Percentiles rank a stretch among this genome's conserved stretches.
phyloP scores from a whole-genome alignment of 257 asterid species.

The Galeopsis tetrahit region DNA sequence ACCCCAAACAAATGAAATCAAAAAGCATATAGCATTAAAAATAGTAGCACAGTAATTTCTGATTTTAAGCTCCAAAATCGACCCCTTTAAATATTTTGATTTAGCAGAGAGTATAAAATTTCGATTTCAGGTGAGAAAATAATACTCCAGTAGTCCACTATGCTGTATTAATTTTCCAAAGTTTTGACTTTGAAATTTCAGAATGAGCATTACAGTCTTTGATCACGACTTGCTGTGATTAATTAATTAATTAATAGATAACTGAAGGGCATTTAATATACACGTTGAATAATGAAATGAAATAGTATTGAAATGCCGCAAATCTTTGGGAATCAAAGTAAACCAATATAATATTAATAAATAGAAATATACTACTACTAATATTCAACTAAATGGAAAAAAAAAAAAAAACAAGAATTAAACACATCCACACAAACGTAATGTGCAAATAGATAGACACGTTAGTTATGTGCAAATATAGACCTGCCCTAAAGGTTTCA shows the following conservation, averaged over 20 bases:
- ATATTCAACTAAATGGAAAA: not conserved
- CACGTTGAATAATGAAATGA: not conserved
- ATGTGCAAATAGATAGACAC: too few relatives aligned
- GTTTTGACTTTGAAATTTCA: conserved; percentile 17
- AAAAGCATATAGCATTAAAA: not conserved
- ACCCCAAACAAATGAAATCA: not conserved
- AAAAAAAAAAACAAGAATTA: not conserved
- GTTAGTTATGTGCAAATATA: too few relatives aligned
- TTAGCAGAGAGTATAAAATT: not conserved
- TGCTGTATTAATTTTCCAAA: not conserved
- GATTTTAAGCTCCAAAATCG: not conserved
- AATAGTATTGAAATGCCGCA: not conserved
- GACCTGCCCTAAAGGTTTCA: too few relatives aligned
- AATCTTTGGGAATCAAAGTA: conserved; percentile 33
- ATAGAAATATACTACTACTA: not conserved
- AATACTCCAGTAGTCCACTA: not conserved
- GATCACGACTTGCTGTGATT: conserved; percentile 13
- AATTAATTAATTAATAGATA: not conserved
- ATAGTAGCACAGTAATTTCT: not conserved
- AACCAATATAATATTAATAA: conserved; percentile 13
- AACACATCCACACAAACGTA: not conserved
- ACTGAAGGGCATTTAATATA: conserved; percentile 6
- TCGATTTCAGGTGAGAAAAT: not conserved
- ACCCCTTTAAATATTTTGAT: not conserved
- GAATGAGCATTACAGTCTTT: not conserved